A percentile compares a stretch with the other conserved stretches of the same genome.
Evolutionary conservation across 768 basidiomycete species (phyloP).

Genomic region (Tricholomella constricta): DNA sequence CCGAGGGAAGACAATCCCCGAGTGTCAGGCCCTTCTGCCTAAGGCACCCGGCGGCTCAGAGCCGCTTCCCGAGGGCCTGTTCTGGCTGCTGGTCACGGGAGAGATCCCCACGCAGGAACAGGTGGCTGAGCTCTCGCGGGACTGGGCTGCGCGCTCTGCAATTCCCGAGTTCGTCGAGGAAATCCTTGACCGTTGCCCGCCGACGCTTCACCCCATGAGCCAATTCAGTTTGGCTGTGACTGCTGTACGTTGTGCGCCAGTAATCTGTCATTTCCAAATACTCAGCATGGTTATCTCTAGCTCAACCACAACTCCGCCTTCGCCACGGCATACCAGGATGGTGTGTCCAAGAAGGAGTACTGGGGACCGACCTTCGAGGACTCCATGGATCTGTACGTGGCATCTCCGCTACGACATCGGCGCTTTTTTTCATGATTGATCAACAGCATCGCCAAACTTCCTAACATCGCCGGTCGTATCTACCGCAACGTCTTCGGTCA

Average conservation of each 20-base stretch:
- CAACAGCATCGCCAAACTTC: slow-evolving; percentile 89
- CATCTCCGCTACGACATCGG: not conserved
- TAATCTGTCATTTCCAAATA: not conserved
- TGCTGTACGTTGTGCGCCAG: slow-evolving; percentile 54
- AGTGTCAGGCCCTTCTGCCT: slow-evolving; percentile 83
- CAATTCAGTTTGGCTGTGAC: slow-evolving; percentile 97
- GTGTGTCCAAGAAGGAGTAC: slow-evolving; percentile 93
- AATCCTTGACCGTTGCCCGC: slow-evolving; percentile 89
- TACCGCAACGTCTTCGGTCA: slow-evolving; percentile 86
- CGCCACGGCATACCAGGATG: slow-evolving; percentile 91
- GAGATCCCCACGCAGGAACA: slow-evolving; percentile 93
- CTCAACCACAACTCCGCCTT: slow-evolving; percentile 96
- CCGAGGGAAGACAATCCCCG: slow-evolving; percentile 94
- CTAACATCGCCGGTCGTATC: slow-evolving; percentile 93
- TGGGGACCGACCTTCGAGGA: slow-evolving; percentile 95
- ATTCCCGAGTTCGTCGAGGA: slow-evolving; percentile 97
- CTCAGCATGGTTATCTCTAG: slow-evolving; percentile 34
- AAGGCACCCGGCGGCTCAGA: slow-evolving; percentile 88
- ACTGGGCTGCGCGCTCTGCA: slow-evolving; percentile 92
- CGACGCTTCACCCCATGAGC: slow-evolving; percentile 97
- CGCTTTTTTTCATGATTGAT: slow-evolving; percentile 8
- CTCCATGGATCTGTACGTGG: slow-evolving; percentile 75
- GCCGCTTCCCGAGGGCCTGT: slow-evolving; percentile 91
- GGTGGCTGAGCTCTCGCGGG: slow-evolving; percentile 80
- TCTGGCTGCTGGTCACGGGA: slow-evolving; percentile 95